Evolutionary conservation across 1,139 yeast genomes (phyloP).

Genomic region (Ogataea hybrid): DNA sequence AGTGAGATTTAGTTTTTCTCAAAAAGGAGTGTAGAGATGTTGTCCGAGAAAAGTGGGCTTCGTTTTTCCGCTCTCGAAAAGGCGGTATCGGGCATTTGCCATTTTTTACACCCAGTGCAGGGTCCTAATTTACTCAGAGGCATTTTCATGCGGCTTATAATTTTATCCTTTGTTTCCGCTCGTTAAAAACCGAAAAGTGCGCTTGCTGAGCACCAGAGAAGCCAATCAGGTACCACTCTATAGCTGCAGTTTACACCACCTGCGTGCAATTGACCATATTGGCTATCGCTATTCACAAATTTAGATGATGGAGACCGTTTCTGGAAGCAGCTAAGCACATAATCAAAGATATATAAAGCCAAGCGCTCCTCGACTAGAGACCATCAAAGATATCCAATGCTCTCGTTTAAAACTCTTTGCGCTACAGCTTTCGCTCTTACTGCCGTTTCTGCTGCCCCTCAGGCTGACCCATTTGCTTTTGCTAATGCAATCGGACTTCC

Average conservation of each 20-base stretch:
- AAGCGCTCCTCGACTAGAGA: not conserved
- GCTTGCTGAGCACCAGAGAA: not conserved
- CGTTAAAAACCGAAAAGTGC: conserved; percentile 1
- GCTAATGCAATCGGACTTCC: conserved; percentile 23
- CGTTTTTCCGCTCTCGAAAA: not conserved
- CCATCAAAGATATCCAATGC: conserved; percentile 11
- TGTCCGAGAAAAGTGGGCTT: not conserved
- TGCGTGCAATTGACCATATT: not conserved
- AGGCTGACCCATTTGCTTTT: conserved; percentile 23
- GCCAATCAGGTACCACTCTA: not conserved
- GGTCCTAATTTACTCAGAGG: not conserved
- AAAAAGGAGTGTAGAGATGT: not conserved
- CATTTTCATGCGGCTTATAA: not conserved
- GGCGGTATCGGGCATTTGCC: not conserved
- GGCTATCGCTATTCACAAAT: not conserved
- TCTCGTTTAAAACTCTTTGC: conserved; percentile 11
- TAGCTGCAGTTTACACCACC: no score
- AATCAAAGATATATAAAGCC: not conserved
- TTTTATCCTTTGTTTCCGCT: not conserved
- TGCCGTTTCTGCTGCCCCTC: conserved; percentile 17
- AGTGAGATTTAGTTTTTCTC: no score
- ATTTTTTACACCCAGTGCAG: not conserved
- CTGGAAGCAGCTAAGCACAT: not conserved
- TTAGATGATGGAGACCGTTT: not conserved
- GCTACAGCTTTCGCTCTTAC: conserved; percentile 17